Evolutionary conservation across 208 protist genomes (phyloP).

Genomic region (Leptomonas pyrrhocoris): DNA sequence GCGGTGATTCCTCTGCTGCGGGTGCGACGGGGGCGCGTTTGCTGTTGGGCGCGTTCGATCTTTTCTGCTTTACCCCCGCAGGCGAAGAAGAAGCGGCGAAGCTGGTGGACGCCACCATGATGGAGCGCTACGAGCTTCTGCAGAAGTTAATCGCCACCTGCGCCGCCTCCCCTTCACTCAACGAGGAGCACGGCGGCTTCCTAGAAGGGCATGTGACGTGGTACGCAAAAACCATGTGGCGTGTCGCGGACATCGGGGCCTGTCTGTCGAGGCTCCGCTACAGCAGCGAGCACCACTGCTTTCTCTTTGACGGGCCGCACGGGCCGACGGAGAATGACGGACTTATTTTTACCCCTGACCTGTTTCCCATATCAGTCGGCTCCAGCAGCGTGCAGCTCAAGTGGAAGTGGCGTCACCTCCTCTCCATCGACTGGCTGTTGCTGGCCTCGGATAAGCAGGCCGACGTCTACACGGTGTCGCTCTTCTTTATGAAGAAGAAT

Average conservation of each 20-base stretch:
- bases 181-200: too few relatives aligned
- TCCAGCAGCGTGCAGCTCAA: constrained; percentile 71
- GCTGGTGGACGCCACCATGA: constrained; percentile 40
- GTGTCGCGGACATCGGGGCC: constrained; percentile 34
- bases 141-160: constrained; percentile 36
- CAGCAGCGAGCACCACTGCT: constrained; percentile 23
- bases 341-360: constrained; percentile 81
- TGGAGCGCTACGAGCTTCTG: constrained; percentile 41
- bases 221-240: constrained; percentile 78
- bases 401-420: constrained; percentile 81
- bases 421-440: constrained; percentile 79
- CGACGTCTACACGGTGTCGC: constrained; percentile 47
- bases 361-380: constrained; percentile 62
- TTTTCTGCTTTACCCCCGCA: constrained; percentile 38
- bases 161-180: constrained; percentile 8
- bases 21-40: constrained; percentile 1
- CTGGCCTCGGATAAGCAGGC: constrained; percentile 30
- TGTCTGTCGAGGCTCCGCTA: constrained; percentile 42
- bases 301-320: constrained; percentile 52
- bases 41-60: constrained; percentile 62
- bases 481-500: constrained; percentile 77
- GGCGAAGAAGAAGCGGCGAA: constrained; percentile 1
- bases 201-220: constrained; percentile 19
- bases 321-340: constrained; percentile 73
- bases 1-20: neutral